Conservation (phyloP, 2,329 filamentous ascomycete genomes). For the Ceratocystiopsis sp. region DNA sequence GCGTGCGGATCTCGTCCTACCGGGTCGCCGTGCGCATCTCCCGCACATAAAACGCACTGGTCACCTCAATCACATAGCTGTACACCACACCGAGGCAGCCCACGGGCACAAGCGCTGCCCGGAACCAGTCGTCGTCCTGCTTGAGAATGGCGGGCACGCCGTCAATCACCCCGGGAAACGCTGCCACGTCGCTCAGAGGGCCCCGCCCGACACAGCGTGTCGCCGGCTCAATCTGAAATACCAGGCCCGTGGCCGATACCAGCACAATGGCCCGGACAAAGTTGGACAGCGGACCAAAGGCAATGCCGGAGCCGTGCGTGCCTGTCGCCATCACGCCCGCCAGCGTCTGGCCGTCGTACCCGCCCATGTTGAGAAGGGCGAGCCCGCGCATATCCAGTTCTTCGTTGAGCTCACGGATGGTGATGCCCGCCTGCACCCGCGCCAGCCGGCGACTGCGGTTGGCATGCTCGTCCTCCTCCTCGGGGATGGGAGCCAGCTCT, state of each 20-base stretch:
- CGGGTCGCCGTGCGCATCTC: conserved; percentile 10
- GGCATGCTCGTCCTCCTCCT: neutral
- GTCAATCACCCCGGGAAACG: conserved; percentile 8
- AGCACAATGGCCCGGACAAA: conserved; percentile 12
- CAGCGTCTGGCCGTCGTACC: conserved; percentile 13
- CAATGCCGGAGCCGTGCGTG: conserved; percentile 12
- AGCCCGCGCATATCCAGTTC: conserved; percentile 11
- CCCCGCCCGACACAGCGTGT: conserved; percentile 2
- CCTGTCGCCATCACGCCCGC: conserved; percentile 12
- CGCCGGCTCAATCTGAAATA: conserved; percentile 13
- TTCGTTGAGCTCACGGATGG: conserved; percentile 11
- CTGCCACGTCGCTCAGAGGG: conserved; percentile 9
- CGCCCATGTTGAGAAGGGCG: conserved; percentile 13
- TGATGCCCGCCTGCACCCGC: conserved; percentile 12
- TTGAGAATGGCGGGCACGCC: conserved; percentile 10
- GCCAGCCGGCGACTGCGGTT: conserved; percentile 8
- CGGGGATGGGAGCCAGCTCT: no score
- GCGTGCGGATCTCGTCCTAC: conserved; percentile 10
- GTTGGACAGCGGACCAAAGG: conserved; percentile 9
- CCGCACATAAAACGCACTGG: conserved; percentile 9
- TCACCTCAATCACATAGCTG: conserved; percentile 12
- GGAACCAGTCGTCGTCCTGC: conserved; percentile 13
- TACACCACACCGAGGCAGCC: conserved; percentile 13
- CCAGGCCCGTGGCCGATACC: conserved; percentile 9
- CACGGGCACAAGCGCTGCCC: conserved; percentile 12